Percentiles rank a stretch among this genome's conserved stretches.
phyloP scores from a whole-genome alignment of 2,329 filamentous ascomycete genomes.

The Aspergillus neotritici region DNA sequence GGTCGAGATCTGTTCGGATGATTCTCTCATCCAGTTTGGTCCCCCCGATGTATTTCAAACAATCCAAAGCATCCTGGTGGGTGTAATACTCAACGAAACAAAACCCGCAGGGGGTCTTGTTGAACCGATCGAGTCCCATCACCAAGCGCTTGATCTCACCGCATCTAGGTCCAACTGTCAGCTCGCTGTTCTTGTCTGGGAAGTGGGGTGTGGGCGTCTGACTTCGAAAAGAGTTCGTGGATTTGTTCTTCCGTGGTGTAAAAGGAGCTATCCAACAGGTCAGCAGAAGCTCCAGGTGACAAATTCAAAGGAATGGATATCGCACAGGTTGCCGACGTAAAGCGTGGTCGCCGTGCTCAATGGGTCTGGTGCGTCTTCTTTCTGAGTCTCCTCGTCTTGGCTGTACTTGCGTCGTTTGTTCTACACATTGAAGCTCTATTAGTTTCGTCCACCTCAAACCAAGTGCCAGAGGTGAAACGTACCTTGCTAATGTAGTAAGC shows the following conservation, averaged over 20 bases:
- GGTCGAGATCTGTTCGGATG: conserved; percentile 90
- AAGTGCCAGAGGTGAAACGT: conserved; percentile 5
- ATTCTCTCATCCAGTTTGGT: conserved; percentile 97
- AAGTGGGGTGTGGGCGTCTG: conserved; percentile 12
- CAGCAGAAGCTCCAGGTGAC: conserved; percentile 3
- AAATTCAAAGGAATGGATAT: not conserved
- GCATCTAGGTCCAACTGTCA: conserved; percentile 46
- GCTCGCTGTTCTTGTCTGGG: not conserved
- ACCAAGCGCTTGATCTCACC: conserved; percentile 97
- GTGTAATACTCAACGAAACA: conserved; percentile 99
- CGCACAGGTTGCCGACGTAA: conserved; percentile 89
- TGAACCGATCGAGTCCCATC: conserved; percentile 95
- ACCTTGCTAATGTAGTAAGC: conserved; percentile 87
- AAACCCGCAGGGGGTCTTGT: conserved; percentile 97
- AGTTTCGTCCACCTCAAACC: not conserved
- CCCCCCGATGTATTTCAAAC: conserved; percentile 96
- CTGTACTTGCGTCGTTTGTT: conserved; percentile 65
- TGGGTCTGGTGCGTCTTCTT: conserved; percentile 66
- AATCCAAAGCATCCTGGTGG: conserved; percentile 93
- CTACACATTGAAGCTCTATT: conserved; percentile 35
- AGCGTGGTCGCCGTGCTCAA: conserved; percentile 85
- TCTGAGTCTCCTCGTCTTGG: conserved; percentile 54
- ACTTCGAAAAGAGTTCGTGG: conserved; percentile 92
- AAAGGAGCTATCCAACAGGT: conserved; percentile 62
- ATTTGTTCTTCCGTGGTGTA: conserved; percentile 99